Evolutionary conservation across 2,329 filamentous ascomycete genomes (phyloP), one percentile per base, ranked within the genome.

Genomic region (Cordyceps tenuipes): DNA sequence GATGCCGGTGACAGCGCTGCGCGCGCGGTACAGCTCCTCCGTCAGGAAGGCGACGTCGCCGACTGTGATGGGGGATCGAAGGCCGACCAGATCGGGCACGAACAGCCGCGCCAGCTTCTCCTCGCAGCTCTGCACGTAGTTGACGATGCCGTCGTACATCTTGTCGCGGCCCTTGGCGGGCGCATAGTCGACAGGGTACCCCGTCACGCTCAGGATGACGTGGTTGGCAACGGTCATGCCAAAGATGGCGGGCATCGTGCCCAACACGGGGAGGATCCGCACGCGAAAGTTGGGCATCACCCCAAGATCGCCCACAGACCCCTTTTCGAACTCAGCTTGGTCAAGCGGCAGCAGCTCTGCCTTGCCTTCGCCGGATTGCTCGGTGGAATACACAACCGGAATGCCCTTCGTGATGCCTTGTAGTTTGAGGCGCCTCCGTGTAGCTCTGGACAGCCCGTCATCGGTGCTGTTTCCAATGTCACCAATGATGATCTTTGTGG

Each of bases 161-260:
- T 96, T 96, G 52, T 96, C 91, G 17, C 93, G 81, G 10, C 85
- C 85, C 72, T 97, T 97, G 57, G 84, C 85, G 0, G 87, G 84
- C 0, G 90, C 76, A 70, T 94, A 96, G 64, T 96, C 91, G 52
- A 88, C 83, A 0, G 94, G 94, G 68, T 99, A 99, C 8, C 86
- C 89, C 6, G 82, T 78, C 51, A 97, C 83, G 61, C 85, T 84
- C 60, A 96, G 81, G 64, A 99, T 93, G 62, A 97, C 85, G 70
- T 97, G 91, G 73, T 97, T 99, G 4, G 94, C 94, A 9, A 90
- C 84, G 0, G 88, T 89, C 60, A 97, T 89, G 9, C 94, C 94
- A 71, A 99, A 99, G 0, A 97, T 87, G 2, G 94, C 93, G 0
- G 94, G 94, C 92, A 99, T 97, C 0, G 94, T 99, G 0, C 94